Base-by-base conservation (phyloP, 495 filamentous ascomycete species). In the Xylaria castorea region DNA sequence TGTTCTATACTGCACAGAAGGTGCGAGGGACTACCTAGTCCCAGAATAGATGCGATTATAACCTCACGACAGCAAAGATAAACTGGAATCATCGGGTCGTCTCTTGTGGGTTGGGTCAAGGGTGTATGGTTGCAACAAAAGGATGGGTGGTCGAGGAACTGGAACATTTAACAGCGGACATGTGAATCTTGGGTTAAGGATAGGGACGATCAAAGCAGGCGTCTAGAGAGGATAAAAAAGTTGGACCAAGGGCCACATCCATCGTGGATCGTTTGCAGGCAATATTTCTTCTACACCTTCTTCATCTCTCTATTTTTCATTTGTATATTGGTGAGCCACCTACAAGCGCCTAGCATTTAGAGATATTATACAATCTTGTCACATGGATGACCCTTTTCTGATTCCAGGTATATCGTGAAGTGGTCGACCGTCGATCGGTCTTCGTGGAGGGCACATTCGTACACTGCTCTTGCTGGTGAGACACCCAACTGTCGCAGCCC, bases 1-100 rank as follows among this genome's bases (percentile, higher is more conserved):
- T 1, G 85, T 92, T 53, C 69, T 80, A n/a, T 80, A 75, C 58
- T 80, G 78, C 36, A 80, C 78, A 22, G 76, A 80, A 53, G 78
- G 63, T 74, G 8, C 48, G 30, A 75, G 76, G 48, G 77, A 79
- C 5, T 79, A 79, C 9, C 12, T 30, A 11, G 38, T 76, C 34
- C 77, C 77, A 16, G 66, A 50, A 36, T 77, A 66, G 66, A 14
- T 50, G 22, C 57, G 62, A 27, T 20, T 11, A 22, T 30, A 14
- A 20, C 61, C 25, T 46, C 27, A 48, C 50, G 27, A 16, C 27
- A 66, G 40, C 38, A 36, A 58, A 40, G 48, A 65, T 60, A 72
- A 66, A 27, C 42, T 57, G 27, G 34, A 22, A 55, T 65, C 38
- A 69, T 69, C 48, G 48, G 46, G 64, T 50, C 46, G 27, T 32